Percentiles rank a stretch among this genome's conserved stretches.
Conservation (phyloP, 768 basidiomycete genomes). For the Termitomyces titanicus region DNA sequence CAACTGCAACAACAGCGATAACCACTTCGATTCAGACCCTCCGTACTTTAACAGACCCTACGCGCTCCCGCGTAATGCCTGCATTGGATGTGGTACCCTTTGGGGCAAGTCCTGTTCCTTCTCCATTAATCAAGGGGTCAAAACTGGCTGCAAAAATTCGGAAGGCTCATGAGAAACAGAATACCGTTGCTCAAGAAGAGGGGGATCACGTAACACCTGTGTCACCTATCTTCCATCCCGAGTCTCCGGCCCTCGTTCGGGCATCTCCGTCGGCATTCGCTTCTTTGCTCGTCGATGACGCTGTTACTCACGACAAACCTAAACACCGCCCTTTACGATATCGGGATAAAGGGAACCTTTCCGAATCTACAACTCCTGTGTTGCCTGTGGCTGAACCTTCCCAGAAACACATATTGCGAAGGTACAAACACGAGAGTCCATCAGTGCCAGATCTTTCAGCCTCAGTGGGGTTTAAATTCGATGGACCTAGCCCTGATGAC, state of each 20-base stretch:
- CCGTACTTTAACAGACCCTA: conserved; percentile 55
- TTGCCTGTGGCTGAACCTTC: conserved; percentile 13
- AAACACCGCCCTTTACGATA: conserved; percentile 22
- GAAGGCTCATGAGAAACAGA: conserved; percentile 47
- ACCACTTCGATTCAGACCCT: conserved; percentile 78
- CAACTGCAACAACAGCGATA: conserved; percentile 81
- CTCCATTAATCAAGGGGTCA: conserved; percentile 47
- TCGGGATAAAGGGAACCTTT: conserved; percentile 28
- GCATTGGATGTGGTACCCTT: conserved; percentile 44
- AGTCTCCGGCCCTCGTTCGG: conserved; percentile 49
- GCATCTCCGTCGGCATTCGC: conserved; percentile 79
- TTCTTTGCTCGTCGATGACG: conserved; percentile 61
- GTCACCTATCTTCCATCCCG: conserved; percentile 57
- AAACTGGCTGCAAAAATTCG: conserved; percentile 77
- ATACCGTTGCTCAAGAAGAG: conserved; percentile 32
- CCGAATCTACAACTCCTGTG: conserved; percentile 1
- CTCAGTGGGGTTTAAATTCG: conserved; percentile 57
- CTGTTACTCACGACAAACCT: conserved; percentile 36
- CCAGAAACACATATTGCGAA: conserved; percentile 22
- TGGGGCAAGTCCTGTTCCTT: conserved; percentile 21
- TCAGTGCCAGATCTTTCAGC: conserved; percentile 33
- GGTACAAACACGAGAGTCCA: conserved; percentile 19
- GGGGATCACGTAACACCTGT: conserved; percentile 31
- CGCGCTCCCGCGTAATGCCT: conserved; percentile 36
- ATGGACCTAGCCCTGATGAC: conserved; percentile 91